Evolutionary conservation across 495 filamentous ascomycete genomes (phyloP).

Genomic region (Evansstolkia leycettana): DNA sequence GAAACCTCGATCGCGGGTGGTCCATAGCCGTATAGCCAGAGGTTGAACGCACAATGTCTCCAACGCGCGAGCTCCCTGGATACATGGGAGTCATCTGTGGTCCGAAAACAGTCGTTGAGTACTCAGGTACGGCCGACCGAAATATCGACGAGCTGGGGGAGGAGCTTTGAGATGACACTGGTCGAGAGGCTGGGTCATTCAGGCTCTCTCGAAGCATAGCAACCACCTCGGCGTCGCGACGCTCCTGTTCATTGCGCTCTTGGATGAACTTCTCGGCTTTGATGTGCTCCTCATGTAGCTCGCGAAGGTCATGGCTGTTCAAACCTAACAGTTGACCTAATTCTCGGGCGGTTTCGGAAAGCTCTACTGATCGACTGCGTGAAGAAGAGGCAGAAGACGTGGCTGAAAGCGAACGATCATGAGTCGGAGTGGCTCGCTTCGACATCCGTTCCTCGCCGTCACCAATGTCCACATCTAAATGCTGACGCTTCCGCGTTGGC

Average conservation of each 20-base stretch:
- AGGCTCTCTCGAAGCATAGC: conserved; percentile 21
- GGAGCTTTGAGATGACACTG: conserved; percentile 4
- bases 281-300: conserved; percentile 25
- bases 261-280: conserved; percentile 22
- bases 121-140: no score
- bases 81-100: no score
- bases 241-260: conserved; percentile 24
- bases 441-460: background rate
- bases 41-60: no score
- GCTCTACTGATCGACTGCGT: background rate
- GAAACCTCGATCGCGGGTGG: background rate
- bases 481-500: conserved; percentile 1
- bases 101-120: no score
- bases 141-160: conserved; percentile 3
- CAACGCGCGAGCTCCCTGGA: no score
- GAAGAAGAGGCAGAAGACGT: background rate
- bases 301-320: conserved; percentile 14
- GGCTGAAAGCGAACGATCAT: background rate
- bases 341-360: conserved; percentile 4
- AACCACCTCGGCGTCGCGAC: conserved; percentile 37
- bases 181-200: conserved; percentile 2
- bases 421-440: background rate
- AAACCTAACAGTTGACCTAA: conserved; percentile 14
- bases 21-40: no score
- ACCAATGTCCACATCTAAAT: background rate